Base-by-base conservation (phyloP, 2,329 filamentous ascomycete genomes). In the Exophiala lecanii-corni region DNA sequence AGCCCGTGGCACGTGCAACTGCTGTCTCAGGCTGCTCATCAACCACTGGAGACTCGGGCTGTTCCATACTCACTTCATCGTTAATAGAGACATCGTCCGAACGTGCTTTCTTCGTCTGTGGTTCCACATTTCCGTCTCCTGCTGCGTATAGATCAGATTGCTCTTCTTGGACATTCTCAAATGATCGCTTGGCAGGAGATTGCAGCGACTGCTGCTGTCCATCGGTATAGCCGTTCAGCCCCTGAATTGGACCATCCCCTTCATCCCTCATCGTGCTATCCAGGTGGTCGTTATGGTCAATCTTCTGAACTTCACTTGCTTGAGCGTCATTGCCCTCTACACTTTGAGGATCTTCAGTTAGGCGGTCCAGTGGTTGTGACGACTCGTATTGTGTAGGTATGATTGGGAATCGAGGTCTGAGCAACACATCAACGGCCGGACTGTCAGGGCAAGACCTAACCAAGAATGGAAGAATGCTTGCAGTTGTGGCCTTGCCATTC, bases 391-490 rank as follows among this genome's bases (percentile, higher is more conserved):
- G 25, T 49, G 49, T 30, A 56, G 60, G 45, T 54, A 65, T 47
- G 42, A 72, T 59, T 2, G 74, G 72, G 70, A 76, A 71, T 32
- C 73, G 65, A 9, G 74, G 74, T 39, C 71, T 63, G 16, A 76
- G 70, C 43, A 96, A 62, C 7, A 84, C 75, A 63, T 96, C 89
- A 1, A 92, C 78, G 9, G 43, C 41, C 15, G 45, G 34, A 32
- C 30, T 43, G 12, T 75, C 76, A 43, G 77, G 62, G 0, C 80
- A 72, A 56, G 81, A 86, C 38, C 78, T 74, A 5, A 80, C 77
- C 18, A 96, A 68, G 56, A 94, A 85, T 0, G 91, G 89, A 36
- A 95, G 65, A 36, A 95, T 82, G 61, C 83, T 92, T 19, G 84
- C 74, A 47, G 81, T 78, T 39, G 78, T 75, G 28, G 67, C 69